Base-by-base conservation (phyloP, 2,329 filamentous ascomycete species). In the Trichoderma sp. region DNA sequence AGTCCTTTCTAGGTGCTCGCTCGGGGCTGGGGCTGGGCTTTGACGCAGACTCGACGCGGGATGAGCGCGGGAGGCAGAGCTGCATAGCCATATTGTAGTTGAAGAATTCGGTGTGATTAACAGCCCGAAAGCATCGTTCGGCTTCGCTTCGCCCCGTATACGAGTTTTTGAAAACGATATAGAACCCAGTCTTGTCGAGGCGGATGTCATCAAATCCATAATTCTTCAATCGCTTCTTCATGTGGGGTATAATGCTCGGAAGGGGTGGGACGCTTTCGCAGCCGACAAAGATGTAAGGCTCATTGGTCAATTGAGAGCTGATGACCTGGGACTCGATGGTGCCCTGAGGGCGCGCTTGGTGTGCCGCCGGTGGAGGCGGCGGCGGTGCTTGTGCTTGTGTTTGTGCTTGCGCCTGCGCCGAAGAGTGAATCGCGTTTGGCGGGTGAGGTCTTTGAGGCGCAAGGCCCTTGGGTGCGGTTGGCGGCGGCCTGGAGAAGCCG, bases 21-120 rank as follows among this genome's bases (percentile, higher is more conserved):
- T 78, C 77, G 3, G 74, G 77, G 47, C 74, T 77, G 5, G 74
- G 74, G 65, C 75, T 80, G 3, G 75, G 74, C 72, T 68, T 76
- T 65, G 67, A 75, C 67, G 66, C 63, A 43, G 63, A 68, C 41
- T 70, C 71, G 66, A 67, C 61, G 62, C 69, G 67, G 59, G 61
- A 68, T 15, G 69, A 69, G 68, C 67, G 70, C 61, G 72, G 80
- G 66, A 76, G 71, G 68, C 71, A 90, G 64, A 92, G 88, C 74
- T 94, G 90, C 92, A 99, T 96, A 51, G 88, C 86, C 90, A 99
- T 94, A 67, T 79, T 81, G 67, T 98, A 98, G 1, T 90, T 97
- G 79, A 99, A 99, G 68, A 99, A 86, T 6, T 90, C 85, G 50
- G 90, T 89, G 74, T 90, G 89, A 74, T 97, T 89, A 69, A 91